phyloP scores from a whole-genome alignment of 495 filamentous ascomycete genomes.

The Aspergillus bridgeri region DNA sequence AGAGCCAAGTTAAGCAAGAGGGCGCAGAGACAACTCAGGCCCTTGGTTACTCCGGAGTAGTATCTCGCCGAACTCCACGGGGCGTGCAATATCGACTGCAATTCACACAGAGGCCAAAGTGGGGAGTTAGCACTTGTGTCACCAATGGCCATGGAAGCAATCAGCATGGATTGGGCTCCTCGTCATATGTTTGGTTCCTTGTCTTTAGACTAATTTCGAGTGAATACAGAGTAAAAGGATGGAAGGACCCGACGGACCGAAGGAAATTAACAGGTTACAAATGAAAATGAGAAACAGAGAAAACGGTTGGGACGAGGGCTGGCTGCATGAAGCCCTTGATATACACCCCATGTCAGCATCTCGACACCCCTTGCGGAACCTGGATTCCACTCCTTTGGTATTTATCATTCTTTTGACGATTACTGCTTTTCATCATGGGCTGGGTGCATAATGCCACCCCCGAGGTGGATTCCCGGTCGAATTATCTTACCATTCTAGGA shows the following conservation, averaged over 20 bases:
- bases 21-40: too few relatives aligned
- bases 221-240: too few relatives aligned
- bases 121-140: neutral
- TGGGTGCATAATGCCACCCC: constrained; percentile 46
- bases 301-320: too few relatives aligned
- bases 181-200: neutral
- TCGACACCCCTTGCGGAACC: neutral
- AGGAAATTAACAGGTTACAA: too few relatives aligned
- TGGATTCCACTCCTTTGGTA: neutral
- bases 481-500: constrained; percentile 41
- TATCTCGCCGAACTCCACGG: neutral
- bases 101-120: neutral
- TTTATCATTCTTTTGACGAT: neutral
- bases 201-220: neutral
- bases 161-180: neutral
- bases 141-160: neutral
- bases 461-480: constrained; percentile 36
- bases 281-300: neutral
- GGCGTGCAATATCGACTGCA: neutral
- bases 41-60: too few relatives aligned
- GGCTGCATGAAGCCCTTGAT: neutral
- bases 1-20: too few relatives aligned
- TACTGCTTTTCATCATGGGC: constrained; percentile 23
- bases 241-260: too few relatives aligned
- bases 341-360: neutral